phyloP scores from a whole-genome alignment of 495 filamentous ascomycete genomes.

The Pyronema omphalodes region DNA sequence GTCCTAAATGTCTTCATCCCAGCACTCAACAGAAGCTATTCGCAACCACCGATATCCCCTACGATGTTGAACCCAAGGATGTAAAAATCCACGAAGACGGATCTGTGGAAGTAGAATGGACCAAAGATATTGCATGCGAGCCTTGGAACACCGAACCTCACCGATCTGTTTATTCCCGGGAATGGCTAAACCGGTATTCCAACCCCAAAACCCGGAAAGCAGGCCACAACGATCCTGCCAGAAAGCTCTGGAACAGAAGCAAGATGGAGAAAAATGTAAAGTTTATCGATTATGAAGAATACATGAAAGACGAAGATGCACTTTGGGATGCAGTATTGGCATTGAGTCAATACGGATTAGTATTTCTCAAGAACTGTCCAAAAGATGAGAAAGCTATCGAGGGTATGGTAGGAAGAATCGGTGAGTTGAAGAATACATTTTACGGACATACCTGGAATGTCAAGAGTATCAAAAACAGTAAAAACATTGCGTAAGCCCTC shows the following conservation, averaged over 20 bases:
- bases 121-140: conserved; percentile 30
- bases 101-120: conserved; percentile 41
- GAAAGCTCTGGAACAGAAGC: conserved; percentile 25
- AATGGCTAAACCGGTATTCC: conserved; percentile 22
- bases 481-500: conserved; percentile 50
- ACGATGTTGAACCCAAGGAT: conserved; percentile 27
- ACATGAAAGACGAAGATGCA: conserved; percentile 37
- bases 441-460: conserved; percentile 88
- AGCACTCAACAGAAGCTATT: conserved; percentile 71
- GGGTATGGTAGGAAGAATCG: conserved; percentile 50
- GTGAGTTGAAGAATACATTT: conserved; percentile 59
- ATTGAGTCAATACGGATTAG: conserved; percentile 42
- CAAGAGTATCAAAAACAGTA: conserved; percentile 49
- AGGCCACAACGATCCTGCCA: conserved; percentile 15
- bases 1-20: conserved; percentile 51
- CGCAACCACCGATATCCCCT: conserved; percentile 51
- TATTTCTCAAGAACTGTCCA: conserved; percentile 58
- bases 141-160: conserved; percentile 30
- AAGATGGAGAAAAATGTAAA: conserved; percentile 26
- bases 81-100: conserved; percentile 23
- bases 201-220: conserved; percentile 7
- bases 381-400: conserved; percentile 37
- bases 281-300: conserved; percentile 47
- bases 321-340: conserved; percentile 36
- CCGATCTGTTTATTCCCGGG: conserved; percentile 28